Evolutionary conservation across 805 yeast species (phyloP).

Genomic region (Wickerhamomyces strasburgensis): DNA sequence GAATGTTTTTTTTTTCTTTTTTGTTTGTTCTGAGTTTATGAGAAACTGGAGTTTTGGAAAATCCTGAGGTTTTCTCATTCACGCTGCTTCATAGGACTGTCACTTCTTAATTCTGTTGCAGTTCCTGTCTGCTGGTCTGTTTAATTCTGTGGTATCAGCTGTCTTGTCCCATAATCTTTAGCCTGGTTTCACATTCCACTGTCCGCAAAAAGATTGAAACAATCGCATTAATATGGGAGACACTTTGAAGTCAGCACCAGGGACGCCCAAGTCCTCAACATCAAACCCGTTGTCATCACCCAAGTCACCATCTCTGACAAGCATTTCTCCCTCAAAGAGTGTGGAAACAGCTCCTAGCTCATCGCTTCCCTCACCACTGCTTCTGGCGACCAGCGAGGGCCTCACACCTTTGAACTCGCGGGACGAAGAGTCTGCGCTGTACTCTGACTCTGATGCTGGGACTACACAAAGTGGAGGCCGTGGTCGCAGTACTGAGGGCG

Average conservation of each 20-base stretch:
- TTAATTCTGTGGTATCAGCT: too few relatives aligned
- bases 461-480: slow-evolving; percentile 18
- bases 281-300: background rate
- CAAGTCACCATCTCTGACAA: background rate
- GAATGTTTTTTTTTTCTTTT: too few relatives aligned
- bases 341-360: background rate
- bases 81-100: too few relatives aligned
- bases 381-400: slow-evolving; percentile 17
- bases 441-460: slow-evolving; percentile 29
- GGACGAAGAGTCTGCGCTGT: slow-evolving; percentile 26
- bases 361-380: slow-evolving; percentile 20
- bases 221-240: too few relatives aligned
- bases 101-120: too few relatives aligned
- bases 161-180: background rate
- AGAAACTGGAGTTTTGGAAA: too few relatives aligned
- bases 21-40: too few relatives aligned
- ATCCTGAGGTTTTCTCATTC: too few relatives aligned
- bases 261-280: background rate
- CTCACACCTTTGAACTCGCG: slow-evolving; percentile 25
- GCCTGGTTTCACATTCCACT: background rate
- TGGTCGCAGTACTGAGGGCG: slow-evolving; percentile 1
- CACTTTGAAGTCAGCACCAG: background rate
- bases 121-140: too few relatives aligned
- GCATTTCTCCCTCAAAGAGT: background rate
- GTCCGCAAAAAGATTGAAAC: background rate